Evolutionary conservation across 2,329 filamentous ascomycete genomes (phyloP).

Genomic region (Incumbomyces delicatus): DNA sequence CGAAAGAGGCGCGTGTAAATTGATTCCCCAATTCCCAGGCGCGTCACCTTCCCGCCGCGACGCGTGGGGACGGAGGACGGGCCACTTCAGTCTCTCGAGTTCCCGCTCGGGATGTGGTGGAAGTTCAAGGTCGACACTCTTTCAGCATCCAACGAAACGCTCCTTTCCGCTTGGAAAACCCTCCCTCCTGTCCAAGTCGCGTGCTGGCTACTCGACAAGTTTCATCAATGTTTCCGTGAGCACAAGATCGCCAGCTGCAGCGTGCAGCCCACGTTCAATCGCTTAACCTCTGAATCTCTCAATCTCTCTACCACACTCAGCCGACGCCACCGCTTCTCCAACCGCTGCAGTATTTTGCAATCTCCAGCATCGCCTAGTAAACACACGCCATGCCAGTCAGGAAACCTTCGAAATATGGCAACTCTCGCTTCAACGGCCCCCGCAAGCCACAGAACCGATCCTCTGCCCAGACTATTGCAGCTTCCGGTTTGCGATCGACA

Average conservation of each 20-base stretch:
- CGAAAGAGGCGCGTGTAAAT: too few relatives aligned
- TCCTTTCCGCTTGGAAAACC: too few relatives aligned
- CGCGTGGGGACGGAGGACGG: background rate
- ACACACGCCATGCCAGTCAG: constrained; percentile 35
- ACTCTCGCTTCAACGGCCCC: constrained; percentile 30
- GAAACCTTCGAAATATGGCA: constrained; percentile 57
- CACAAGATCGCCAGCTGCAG: background rate
- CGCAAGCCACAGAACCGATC: constrained; percentile 31
- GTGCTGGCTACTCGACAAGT: background rate
- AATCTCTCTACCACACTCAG: too few relatives aligned
- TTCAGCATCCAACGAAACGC: too few relatives aligned
- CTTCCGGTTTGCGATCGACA: constrained; percentile 59
- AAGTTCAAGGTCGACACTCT: too few relatives aligned
- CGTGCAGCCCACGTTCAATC: background rate
- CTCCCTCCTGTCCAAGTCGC: background rate
- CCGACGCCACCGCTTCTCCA: too few relatives aligned
- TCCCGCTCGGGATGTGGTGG: too few relatives aligned
- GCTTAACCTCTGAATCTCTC: background rate
- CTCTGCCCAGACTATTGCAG: constrained; percentile 67
- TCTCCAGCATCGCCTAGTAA: too few relatives aligned
- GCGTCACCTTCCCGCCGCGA: background rate
- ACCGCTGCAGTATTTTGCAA: too few relatives aligned
- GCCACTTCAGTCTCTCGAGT: background rate
- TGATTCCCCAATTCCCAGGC: too few relatives aligned
- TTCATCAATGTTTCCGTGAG: background rate